Evolutionary conservation across 1,139 yeast species (phyloP), one percentile per base, ranked within the genome.

Genomic region (Blastobotrys capitulatus): DNA sequence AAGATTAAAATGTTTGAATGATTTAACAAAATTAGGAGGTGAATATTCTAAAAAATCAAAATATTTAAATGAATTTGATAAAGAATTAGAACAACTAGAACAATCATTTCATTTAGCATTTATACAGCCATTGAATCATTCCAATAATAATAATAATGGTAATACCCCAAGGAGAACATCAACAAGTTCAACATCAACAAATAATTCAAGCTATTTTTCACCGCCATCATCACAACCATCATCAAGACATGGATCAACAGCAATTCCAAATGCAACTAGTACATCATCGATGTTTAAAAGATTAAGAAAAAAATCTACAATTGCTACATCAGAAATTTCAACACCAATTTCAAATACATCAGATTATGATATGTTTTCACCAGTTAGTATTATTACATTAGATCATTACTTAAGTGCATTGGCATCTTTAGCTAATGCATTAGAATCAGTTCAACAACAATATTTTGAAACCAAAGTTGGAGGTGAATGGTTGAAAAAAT

Each of bases 1-100:
- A 15, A 53, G 64, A 7, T 47, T 60, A 12, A 53, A 54, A 36
- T 54, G 60, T 38, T 40, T 60, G 7, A 52, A 49, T 18, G 56
- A 54, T 16, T 50, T 57, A 32, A 49, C 58, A 10, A 50, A 50
- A 26, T 38, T 59, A 6, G 61, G 59, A 2, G 51, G 50, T 12
- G 56, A 52, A 5, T 48, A 50, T 32, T 20, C 35, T 19, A 44
- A 44, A 18, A 22, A 36, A 18, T 42, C 47, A 25, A 46, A 45
- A 16, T 5, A 22, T 22, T 25, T 38, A 9, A 10, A 26, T 16
- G 20, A 38, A n/a, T 47, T 52, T 13, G 45, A 39, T 6, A 39
- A 39, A 27, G 25, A 36, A 8, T 35, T 54, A 15, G 47, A 45
- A 2, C 43, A 41, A 19, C 47, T 58, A 22, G 62, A 59, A 37